These are phyloP conservation scores for Pichia nanzhaoensis DNA, from an alignment of 805 yeast species.

Conservation along the genomic window DNA sequence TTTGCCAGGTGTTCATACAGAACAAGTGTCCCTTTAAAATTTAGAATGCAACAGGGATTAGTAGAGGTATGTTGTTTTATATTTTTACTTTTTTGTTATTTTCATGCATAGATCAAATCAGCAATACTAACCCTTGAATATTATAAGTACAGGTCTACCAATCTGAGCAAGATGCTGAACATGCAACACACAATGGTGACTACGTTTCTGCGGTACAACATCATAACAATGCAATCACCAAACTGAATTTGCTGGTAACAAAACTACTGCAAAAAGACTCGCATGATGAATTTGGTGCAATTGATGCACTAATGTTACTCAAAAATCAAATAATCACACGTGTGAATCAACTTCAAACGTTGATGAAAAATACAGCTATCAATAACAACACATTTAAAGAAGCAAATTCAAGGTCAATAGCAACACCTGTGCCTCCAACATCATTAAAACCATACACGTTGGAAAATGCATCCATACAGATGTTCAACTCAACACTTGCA, in stretches of 20 bases:
- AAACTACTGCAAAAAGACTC: slow-evolving; percentile 10
- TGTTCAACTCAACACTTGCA: slow-evolving; percentile 6
- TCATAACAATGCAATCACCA: slow-evolving; percentile 33
- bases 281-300: slow-evolving; percentile 19
- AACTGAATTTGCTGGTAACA: slow-evolving; percentile 24
- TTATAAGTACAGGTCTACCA: slow-evolving; percentile 36
- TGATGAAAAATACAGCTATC: neutral
- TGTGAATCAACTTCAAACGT: slow-evolving; percentile 1
- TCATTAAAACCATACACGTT: neutral
- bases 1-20: too few relatives aligned
- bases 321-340: slow-evolving; percentile 21
- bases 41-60: slow-evolving; percentile 12
- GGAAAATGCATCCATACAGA: slow-evolving; percentile 3
- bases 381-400: neutral
- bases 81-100: neutral
- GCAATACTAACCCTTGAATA: slow-evolving; percentile 6
- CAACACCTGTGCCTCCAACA: neutral
- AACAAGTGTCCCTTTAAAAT: too few relatives aligned
- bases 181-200: slow-evolving; percentile 37
- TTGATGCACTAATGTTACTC: slow-evolving; percentile 19
- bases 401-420: slow-evolving; percentile 10
- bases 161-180: slow-evolving; percentile 48
- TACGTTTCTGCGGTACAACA: slow-evolving; percentile 34
- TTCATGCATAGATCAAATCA: neutral
- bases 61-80: slow-evolving; percentile 24